Evolutionary conservation across 495 filamentous ascomycete species (phyloP), one percentile per base, ranked within the genome.

Genomic region (Annulohypoxylon moriforme): DNA sequence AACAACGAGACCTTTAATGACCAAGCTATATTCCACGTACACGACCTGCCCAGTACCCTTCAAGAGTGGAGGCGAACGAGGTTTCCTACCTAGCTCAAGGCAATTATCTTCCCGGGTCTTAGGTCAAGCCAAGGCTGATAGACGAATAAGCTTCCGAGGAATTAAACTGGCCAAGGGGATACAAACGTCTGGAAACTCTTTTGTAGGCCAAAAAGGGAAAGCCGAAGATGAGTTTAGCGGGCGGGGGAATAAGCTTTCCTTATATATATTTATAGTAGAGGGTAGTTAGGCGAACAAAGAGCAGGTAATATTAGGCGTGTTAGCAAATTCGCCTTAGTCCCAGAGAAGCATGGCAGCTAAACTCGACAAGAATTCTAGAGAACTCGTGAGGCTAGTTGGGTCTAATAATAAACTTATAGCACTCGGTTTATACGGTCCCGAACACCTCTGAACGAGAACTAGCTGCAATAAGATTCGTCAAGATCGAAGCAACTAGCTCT

Each of bases 261-360:
- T 67, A 63, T 71, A 71, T 67, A 67, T 67, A 64, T 59, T 59
- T 64, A 63, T 64, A 71, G 57, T 61, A 71, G 25, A 47, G 62
- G 49, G 58, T 69, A 67, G 38, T 22, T 46, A 20, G 34, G 22
- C 27, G 57, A 56, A 69, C 69, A 73, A n/a, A 52, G 25, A 58
- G 27, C 20, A 20, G n/a, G 47, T 29, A 47, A 49, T 44, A 59
- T n/a, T 69, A 58, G 60, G 57, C 61, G 49, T 66, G 33, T 31
- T 69, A 8, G 40, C 63, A 69, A 46, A 59, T n/a, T 63, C 44
- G 71, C 44, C 52, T 67, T 24, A 44, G 24, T 62, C 61, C 24
- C n/a, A 53, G 56, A 68, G 62, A 40, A 73, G 61, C 20, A 59
- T 61, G 49, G 70, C 24, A 62, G 9, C 44, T 64, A 44, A 36